These are phyloP conservation scores for Aspergillus japonicus DNA, from an alignment of 2,329 filamentous ascomycete species.

Conservation along the genomic window DNA sequence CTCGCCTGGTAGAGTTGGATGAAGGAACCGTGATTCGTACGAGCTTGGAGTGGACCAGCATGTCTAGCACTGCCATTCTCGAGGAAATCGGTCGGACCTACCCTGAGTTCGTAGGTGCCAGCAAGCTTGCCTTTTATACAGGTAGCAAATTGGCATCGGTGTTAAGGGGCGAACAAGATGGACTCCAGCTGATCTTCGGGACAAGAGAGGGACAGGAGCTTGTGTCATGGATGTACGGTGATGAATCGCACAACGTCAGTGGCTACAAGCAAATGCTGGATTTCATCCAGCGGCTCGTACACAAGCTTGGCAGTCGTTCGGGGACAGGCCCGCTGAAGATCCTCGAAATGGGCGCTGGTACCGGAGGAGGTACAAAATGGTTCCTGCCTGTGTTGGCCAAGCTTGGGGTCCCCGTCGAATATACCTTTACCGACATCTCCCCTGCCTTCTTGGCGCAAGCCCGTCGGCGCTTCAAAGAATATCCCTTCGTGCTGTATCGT, in stretches of 20 bases:
- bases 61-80: conserved; percentile 25
- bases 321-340: conserved; percentile 34
- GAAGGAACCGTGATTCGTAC: conserved; percentile 30
- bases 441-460: conserved; percentile 37
- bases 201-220: conserved; percentile 36
- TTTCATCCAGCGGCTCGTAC: conserved; percentile 26
- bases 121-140: conserved; percentile 23
- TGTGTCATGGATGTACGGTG: conserved; percentile 37
- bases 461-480: conserved; percentile 29
- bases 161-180: conserved; percentile 35
- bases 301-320: conserved; percentile 12
- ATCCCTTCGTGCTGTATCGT: conserved; percentile 26
- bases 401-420: conserved; percentile 33
- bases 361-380: conserved; percentile 37
- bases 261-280: conserved; percentile 36
- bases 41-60: conserved; percentile 18
- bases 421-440: conserved; percentile 44
- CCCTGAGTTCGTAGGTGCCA: conserved; percentile 29
- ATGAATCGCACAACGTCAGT: conserved; percentile 37
- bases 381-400: conserved; percentile 29
- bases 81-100: conserved; percentile 26
- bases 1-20: conserved; percentile 31
- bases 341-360: conserved; percentile 43
- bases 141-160: conserved; percentile 22
- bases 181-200: conserved; percentile 43